Conservation (phyloP, 2,329 filamentous ascomycete genomes). For the Ophiostoma australiae region DNA sequence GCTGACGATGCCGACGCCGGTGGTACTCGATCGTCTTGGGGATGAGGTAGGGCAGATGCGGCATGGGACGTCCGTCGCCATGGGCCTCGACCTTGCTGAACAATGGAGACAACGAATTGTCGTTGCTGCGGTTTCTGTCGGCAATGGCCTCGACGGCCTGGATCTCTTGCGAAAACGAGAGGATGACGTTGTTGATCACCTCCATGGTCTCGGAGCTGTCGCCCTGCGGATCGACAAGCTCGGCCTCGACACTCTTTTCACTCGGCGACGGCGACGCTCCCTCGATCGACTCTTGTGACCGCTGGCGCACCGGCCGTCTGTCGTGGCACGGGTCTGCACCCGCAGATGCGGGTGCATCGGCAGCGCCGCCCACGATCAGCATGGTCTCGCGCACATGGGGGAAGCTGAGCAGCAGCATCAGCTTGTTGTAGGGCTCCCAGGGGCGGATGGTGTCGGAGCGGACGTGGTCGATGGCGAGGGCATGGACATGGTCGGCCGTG, state of each 20-base stretch:
- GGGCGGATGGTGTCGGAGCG: slow-evolving; percentile 41
- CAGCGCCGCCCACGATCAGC: slow-evolving; percentile 33
- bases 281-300: slow-evolving; percentile 24
- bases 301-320: slow-evolving; percentile 19
- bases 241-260: slow-evolving; percentile 28
- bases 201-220: slow-evolving; percentile 27
- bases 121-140: neutral
- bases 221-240: slow-evolving; percentile 33
- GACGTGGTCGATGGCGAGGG: slow-evolving; percentile 46
- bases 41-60: slow-evolving; percentile 27
- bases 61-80: slow-evolving; percentile 12
- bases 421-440: slow-evolving; percentile 50
- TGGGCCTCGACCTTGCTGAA: slow-evolving; percentile 17
- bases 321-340: slow-evolving; percentile 17
- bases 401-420: slow-evolving; percentile 42
- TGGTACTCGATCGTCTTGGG: slow-evolving; percentile 29
- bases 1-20: slow-evolving; percentile 16
- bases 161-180: slow-evolving; percentile 30
- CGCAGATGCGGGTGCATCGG: neutral
- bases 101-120: neutral
- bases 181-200: slow-evolving; percentile 29
- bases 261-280: slow-evolving; percentile 21
- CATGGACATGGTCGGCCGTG: slow-evolving; percentile 35
- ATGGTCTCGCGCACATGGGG: slow-evolving; percentile 38
- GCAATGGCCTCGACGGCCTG: slow-evolving; percentile 19